These are phyloP conservation scores for Cryptosporidium muris DNA, from an alignment of 169 alveolate genomes.

Conservation along the genomic window DNA sequence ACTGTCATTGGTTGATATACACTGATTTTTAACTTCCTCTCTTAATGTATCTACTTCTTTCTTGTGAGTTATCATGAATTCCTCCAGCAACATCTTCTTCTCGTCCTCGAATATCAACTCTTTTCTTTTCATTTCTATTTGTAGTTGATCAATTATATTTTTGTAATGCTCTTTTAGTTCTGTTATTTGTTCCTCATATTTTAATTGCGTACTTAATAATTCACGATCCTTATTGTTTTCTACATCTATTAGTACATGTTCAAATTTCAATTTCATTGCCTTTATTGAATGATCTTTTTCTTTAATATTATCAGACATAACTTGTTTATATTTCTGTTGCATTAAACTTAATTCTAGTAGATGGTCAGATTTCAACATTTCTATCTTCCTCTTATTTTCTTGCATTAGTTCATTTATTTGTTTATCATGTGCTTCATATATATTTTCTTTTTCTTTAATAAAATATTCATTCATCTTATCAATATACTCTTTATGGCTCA, in stretches of 20 bases:
- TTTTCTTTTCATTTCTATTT: constrained; percentile 51
- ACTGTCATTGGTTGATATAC: background rate
- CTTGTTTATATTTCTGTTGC: constrained; percentile 67
- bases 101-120: constrained; percentile 55
- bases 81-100: constrained; percentile 45
- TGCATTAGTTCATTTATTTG: constrained; percentile 47
- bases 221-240: constrained; percentile 67
- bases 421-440: constrained; percentile 51
- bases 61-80: constrained; percentile 45
- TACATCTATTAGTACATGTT: constrained; percentile 60
- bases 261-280: constrained; percentile 59
- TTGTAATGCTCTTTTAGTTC: constrained; percentile 63
- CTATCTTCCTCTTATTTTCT: constrained; percentile 62
- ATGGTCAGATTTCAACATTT: constrained; percentile 54
- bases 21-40: background rate
- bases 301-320: constrained; percentile 46
- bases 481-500: constrained; percentile 67
- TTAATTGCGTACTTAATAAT: constrained; percentile 42
- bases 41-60: constrained; percentile 32
- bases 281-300: constrained; percentile 57
- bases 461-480: constrained; percentile 68
- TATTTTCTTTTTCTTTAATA: constrained; percentile 55
- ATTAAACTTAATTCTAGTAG: constrained; percentile 61
- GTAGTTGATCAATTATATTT: constrained; percentile 21
- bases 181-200: constrained; percentile 48